Evolutionary conservation across 495 filamentous ascomycete species (phyloP), one percentile per base, ranked within the genome.

Genomic region (Lasiosphaeria miniovina): DNA sequence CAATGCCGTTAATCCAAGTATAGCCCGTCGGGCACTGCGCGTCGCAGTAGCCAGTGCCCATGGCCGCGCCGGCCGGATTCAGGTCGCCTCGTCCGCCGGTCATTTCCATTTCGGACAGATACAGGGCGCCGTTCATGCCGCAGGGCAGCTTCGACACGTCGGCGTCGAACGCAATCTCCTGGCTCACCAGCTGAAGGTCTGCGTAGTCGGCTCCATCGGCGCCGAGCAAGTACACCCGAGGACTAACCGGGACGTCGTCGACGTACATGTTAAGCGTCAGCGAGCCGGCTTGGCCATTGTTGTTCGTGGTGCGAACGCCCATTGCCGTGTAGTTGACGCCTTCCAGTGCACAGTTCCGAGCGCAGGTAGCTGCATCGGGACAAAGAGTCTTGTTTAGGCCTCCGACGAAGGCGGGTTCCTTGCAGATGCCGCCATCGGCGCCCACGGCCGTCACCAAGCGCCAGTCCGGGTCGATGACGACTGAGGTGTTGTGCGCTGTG

Each of bases 21-120:
- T 74, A 24, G 24, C 2, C 73, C 15, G 74, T 70, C 43, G 74
- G 78, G 71, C 87, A 90, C 66, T 90, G 86, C 4, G 85, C 81
- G 63, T 89, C 87, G 65, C 87, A 90, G 74, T 90, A 89, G 0
- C 87, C 87, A 0, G 85, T 86, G 4, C 87, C 87, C 66, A 86
- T 88, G 38, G 77, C 71, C 10, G 86, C 84, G 38, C 86, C 86
- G 0, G 82, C 85, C 17, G 81, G 74, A 72, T 88, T 89, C 43
- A 84, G 70, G 17, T 71, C 65, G 65, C 72, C 75, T 52, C 76
- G 69, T 48, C 82, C 85, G 43, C 86, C 86, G 36, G 80, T 72
- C 3, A 62, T 60, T 14, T 72, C 56, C 86, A 90, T 89, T 70
- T 87, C 83, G n/a, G 82, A 80, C 38, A 89, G 77, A 67, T 88